Percentiles rank a stretch among this genome's conserved stretches.
Evolutionary conservation across 2,329 filamentous ascomycete genomes (phyloP).

Genomic region (Bipolaris zeicola): DNA sequence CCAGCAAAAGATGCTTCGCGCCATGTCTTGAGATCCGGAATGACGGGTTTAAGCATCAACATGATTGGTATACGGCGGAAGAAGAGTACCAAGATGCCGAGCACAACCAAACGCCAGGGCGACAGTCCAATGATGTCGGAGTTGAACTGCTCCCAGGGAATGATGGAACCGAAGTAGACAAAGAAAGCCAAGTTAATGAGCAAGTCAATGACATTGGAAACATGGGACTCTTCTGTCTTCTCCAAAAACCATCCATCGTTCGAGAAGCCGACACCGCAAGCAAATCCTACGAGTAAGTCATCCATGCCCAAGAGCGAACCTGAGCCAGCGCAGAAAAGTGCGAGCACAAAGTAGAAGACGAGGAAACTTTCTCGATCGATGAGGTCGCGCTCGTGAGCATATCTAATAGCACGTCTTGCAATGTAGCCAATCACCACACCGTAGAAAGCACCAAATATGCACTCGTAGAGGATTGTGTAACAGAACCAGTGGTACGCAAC

Average conservation of each 20-base stretch:
- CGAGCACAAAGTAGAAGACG: constrained; percentile 97
- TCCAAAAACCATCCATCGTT: constrained; percentile 99
- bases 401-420: constrained; percentile 88
- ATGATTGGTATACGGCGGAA: constrained; percentile 97
- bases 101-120: constrained; percentile 90
- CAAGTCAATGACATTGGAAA: constrained; percentile 98
- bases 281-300: constrained; percentile 91
- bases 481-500: constrained; percentile 88
- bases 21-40: constrained; percentile 98
- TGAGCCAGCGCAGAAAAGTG: constrained; percentile 92
- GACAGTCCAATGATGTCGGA: constrained; percentile 69
- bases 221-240: constrained; percentile 97
- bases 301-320: constrained; percentile 91
- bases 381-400: constrained; percentile 79
- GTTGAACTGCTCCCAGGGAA: constrained; percentile 94
- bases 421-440: constrained; percentile 88
- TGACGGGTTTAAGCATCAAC: constrained; percentile 86
- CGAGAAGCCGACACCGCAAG: constrained; percentile 96
- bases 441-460: constrained; percentile 87
- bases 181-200: constrained; percentile 97
- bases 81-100: constrained; percentile 90
- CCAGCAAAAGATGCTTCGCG: constrained; percentile 95
- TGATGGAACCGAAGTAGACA: constrained; percentile 95
- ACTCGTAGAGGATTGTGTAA: constrained; percentile 91
- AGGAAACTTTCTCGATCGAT: constrained; percentile 97